phyloP scores from a whole-genome alignment of 78 protist genomes.

The Dictyostelium firmibasis region DNA sequence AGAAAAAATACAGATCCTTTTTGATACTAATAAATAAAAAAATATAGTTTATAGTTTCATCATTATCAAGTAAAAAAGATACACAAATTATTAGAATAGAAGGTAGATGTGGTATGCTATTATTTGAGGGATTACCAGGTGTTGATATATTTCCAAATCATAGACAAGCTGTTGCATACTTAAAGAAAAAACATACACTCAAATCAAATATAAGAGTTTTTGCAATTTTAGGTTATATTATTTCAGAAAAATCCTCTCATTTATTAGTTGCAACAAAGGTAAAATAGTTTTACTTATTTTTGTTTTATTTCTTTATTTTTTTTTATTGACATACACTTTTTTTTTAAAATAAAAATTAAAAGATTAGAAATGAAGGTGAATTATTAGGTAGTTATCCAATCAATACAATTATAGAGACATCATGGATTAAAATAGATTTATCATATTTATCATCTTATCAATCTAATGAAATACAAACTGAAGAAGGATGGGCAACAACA shows the following conservation, averaged over 20 bases:
- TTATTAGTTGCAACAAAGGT: constrained; percentile 61
- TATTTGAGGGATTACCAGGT: constrained; percentile 68
- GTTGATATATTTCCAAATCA: constrained; percentile 66
- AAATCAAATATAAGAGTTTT: constrained; percentile 48
- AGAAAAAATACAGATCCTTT: too few relatives aligned
- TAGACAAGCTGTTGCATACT: constrained; percentile 52
- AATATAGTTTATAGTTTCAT: constrained; percentile 47
- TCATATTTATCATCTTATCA: constrained; percentile 46
- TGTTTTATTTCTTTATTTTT: too few relatives aligned
- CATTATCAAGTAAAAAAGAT: constrained; percentile 71
- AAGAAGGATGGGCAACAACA: constrained; percentile 22
- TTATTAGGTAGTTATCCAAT: constrained; percentile 44
- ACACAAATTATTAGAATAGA: constrained; percentile 62
- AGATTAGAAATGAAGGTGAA: constrained; percentile 63
- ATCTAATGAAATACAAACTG: constrained; percentile 17
- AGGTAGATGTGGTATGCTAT: constrained; percentile 59
- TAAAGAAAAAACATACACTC: constrained; percentile 56
- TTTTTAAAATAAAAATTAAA: neutral
- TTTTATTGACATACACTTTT: neutral
- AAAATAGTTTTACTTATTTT: neutral
- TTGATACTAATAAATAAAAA: neutral
- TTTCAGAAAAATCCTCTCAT: constrained; percentile 35
- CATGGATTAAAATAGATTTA: constrained; percentile 65
- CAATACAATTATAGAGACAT: constrained; percentile 10
- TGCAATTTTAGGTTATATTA: constrained; percentile 56